Evolutionary conservation across 345 rosid species (phyloP), one percentile per base, ranked within the genome.

Genomic region (Arabidopsis thaliana): DNA sequence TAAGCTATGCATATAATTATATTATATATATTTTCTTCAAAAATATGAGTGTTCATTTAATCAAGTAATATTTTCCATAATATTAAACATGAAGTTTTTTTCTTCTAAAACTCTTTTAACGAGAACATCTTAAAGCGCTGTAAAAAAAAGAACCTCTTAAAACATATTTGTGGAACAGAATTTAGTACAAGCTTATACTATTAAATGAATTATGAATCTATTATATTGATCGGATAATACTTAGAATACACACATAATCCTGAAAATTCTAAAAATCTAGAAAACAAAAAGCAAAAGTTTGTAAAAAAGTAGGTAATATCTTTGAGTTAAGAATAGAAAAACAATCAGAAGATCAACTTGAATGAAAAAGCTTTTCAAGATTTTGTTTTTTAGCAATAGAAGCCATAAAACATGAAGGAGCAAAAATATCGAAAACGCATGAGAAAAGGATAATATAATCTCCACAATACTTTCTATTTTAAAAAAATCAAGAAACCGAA

Each of bases 351-450:
- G 45, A 63, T 77, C 67, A 57, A 40, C 20, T 58, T 66, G 62
- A 72, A 42, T 12, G 8, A 72, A 6, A 42, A 44, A n/a, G 2
- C 25, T 14, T 71, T 58, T 11, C 4, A 28, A 58, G 60, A 38
- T 64, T 65, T 77, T 71, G 40, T 50, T 65, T 48, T 67, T 50
- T 71, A 72, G 77, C 57, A 71, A 71, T 11, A 72, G 49, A 42
- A 66, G 33, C 72, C 55, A 41, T 64, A 60, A 78, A 70, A 51
- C 65, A 72, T 51, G 51, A 65, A 49, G 37, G 34, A 65, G 69
- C 58, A 50, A 78, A 64, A 65, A 49, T 34, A 28, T 59, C 55
- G 55, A 73, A 80, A 57, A 67, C 52, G 50, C 46, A 44, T 64
- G 41, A 14, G 40, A 60, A 53, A 61, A 56, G 2, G 24, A 28